Evolutionary conservation across 768 basidiomycete genomes (phyloP), one percentile per base, ranked within the genome.

Genomic region (Kwoniella sp.): DNA sequence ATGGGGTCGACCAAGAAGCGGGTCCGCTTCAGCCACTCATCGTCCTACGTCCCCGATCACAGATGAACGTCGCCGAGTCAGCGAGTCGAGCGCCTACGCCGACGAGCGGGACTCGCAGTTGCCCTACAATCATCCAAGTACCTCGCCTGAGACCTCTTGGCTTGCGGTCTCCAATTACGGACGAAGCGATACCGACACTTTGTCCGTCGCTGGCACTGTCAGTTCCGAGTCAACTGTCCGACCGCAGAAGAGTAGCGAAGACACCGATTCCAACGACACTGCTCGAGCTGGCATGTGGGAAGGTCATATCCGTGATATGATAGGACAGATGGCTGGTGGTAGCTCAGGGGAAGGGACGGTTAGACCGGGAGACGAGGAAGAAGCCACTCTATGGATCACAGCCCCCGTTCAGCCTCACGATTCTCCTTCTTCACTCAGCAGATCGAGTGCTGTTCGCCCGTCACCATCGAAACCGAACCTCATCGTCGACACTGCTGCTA

Each of bases 381-480:
- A 78, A 60, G 78, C 77, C 17, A 79, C 78, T 0, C 36, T 79
- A 29, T 77, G 67, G 61, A 64, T 78, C 44, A 67, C 72, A n/a
- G 66, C 68, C 3, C 68, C 72, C 10, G 36, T 26, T 1, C 48
- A 54, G 22, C 33, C 48, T 4, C 48, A 47, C 19, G 24, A n/a
- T n/a, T 65, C 64, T 12, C 61, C 64, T 1, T 21, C 54, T 48
- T 29, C 49, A 0, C 65, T 70, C 5, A 30, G 30, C 22, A 57
- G 63, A 40, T 46, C 57, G 15, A 29, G 26, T n/a, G 55, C 56
- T 64, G 22, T 68, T 60, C 55, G 67, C 67, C 52, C 79, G 63
- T 52, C 73, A 56, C 27, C 76, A 60, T 64, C 68, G 5, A 61
- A 62, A 56, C 67, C 66, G 12, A 59, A 64, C 25, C 68, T 74